Conservation (phyloP, 2,329 filamentous ascomycete species). For the Coniochaeta sp. region DNA sequence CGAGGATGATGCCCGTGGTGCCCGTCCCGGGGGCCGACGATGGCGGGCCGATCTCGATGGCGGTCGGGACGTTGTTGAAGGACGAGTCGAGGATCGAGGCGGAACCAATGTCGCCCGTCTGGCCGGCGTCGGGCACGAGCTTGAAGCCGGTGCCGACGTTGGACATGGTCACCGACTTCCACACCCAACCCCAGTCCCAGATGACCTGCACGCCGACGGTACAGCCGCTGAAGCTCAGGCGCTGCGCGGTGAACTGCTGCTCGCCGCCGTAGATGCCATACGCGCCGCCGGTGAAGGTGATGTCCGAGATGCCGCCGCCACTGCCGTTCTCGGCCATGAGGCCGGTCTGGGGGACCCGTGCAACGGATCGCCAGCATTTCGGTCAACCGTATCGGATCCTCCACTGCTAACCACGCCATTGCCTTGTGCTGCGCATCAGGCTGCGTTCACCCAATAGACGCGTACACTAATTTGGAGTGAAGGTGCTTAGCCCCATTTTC, state of each 20-base stretch:
- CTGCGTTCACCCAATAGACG: no score
- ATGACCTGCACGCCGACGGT: conserved; percentile 2
- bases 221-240: conserved; percentile 4
- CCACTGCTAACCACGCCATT: no score
- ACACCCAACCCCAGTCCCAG: conserved; percentile 10
- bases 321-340: conserved; percentile 40
- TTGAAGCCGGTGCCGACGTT: conserved; percentile 6
- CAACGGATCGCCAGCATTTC: no score
- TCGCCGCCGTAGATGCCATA: conserved; percentile 53
- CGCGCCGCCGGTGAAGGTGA: conserved; percentile 52
- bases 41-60: conserved; percentile 5
- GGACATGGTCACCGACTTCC: conserved; percentile 7
- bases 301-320: conserved; percentile 51
- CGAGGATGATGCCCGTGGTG: conserved; percentile 34
- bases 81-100: conserved; percentile 11
- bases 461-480: no score
- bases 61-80: conserved; percentile 10
- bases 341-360: conserved; percentile 7
- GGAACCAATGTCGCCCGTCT: conserved; percentile 6
- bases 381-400: no score
- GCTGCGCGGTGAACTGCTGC: conserved; percentile 25
- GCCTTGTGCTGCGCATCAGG: no score
- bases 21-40: neutral
- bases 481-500: no score
- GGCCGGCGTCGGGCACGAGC: conserved; percentile 3